Conservation (phyloP, 768 basidiomycete species). For the Tricholomella constricta region DNA sequence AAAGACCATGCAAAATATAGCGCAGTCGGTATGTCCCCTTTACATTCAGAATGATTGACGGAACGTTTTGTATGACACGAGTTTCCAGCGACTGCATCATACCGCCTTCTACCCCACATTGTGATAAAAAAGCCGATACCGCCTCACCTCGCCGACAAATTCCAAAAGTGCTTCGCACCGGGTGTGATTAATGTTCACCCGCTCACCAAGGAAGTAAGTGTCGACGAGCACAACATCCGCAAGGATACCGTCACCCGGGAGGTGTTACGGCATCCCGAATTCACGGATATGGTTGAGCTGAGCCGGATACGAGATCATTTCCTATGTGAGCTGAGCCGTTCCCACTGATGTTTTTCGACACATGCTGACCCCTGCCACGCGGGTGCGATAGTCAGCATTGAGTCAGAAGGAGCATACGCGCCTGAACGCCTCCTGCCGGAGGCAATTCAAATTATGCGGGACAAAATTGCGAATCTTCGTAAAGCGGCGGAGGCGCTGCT, state of each 20-base stretch:
- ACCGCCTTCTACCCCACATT: conserved; percentile 88
- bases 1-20: conserved; percentile 97
- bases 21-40: conserved; percentile 74
- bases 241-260: conserved; percentile 91
- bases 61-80: not conserved
- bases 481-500: conserved; percentile 61
- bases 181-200: conserved; percentile 73
- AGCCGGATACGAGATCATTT: conserved; percentile 90
- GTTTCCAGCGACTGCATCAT: conserved; percentile 85
- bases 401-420: conserved; percentile 87
- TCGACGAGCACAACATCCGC: conserved; percentile 66
- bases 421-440: conserved; percentile 85
- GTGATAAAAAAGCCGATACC: conserved; percentile 76
- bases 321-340: conserved; percentile 84
- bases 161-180: conserved; percentile 84
- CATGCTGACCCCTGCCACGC: too few relatives aligned
- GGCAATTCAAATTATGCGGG: conserved; percentile 77
- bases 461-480: conserved; percentile 66
- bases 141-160: conserved; percentile 73
- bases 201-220: conserved; percentile 56
- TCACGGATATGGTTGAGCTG: conserved; percentile 79
- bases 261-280: conserved; percentile 90
- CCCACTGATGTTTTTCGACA: too few relatives aligned
- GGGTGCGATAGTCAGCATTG: conserved; percentile 92
- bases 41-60: not conserved